These are phyloP conservation scores for Xylona heveae DNA, from an alignment of 495 filamentous ascomycete genomes.

Conservation along the genomic window DNA sequence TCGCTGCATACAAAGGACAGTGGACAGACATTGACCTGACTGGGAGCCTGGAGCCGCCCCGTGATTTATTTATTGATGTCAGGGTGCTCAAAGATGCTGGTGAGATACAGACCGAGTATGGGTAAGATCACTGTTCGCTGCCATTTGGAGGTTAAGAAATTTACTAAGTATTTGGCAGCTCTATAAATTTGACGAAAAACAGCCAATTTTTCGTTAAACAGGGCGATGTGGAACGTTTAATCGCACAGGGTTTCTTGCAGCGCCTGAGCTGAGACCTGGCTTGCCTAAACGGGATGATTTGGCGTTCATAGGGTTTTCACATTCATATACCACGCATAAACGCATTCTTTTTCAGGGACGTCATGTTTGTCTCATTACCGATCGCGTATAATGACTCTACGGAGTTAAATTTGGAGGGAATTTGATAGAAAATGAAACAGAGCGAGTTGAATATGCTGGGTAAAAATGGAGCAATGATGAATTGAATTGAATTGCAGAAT, in stretches of 20 bases:
- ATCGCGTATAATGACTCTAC: too few species aligned
- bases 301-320: too few species aligned
- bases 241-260: conserved; percentile 93
- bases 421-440: too few species aligned
- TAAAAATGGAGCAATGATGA: too few species aligned
- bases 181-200: conserved; percentile 92
- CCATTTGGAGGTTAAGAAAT: too few species aligned
- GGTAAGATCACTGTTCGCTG: conserved; percentile 50
- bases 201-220: conserved; percentile 95
- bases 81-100: conserved; percentile 91
- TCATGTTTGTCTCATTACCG: too few species aligned
- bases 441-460: too few species aligned
- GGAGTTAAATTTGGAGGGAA: too few species aligned
- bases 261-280: conserved; percentile 45
- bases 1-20: conserved; percentile 92
- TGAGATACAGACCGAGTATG: conserved; percentile 98
- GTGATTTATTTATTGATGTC: conserved; percentile 94
- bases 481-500: too few species aligned
- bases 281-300: too few species aligned
- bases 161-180: conserved; percentile 34
- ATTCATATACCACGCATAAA: too few species aligned
- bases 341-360: too few species aligned
- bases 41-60: conserved; percentile 81
- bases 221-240: conserved; percentile 86
- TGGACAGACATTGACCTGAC: conserved; percentile 98